Base-by-base conservation (phyloP, 257 asterid species). In the Solanum chaucha region DNA sequence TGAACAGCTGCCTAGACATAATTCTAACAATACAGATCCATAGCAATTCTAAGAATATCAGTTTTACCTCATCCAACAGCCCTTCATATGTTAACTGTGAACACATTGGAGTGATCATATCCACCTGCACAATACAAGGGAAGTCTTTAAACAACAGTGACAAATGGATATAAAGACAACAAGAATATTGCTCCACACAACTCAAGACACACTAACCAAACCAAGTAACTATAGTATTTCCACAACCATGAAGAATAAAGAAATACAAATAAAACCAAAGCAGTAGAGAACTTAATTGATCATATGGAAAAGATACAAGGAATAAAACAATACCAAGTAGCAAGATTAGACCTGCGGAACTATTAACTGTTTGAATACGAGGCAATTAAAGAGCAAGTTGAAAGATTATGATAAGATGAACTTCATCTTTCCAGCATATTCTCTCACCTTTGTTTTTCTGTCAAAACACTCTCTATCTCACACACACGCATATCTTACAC, bases 31-130 rank as follows among this genome's bases (percentile, higher is more conserved):
- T 41, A 75, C 24, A 35, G 41, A 58, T 75, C 51, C 58, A 64
- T 44, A 87, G 84, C 65, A 44, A 40, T 67, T 68, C 40, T 71
- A 87, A 41, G 36, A 67, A 22, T 48, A 48, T 82, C 35, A 51
- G 20, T 84, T 86, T 89, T 94, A 96, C 99, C 99, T 97, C 99
- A 64, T 97, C 99, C 87, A 97, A 59, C 89, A 97, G 92, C 87
- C 99, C 99, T 91, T 96, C 99, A 32, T 97, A 97, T 32, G 98
- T 96, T 92, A 97, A 87, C 73, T 97, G 99, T 8, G 99, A 85
- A 89, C 98, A 95, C 99, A 97, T 93, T 61, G 99, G 99, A 87
- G 99, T 97, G 86, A 97, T 92, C 99, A 97, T 96, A 91, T 97
- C 99, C 86, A 96, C 99, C 99, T 96, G 93, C 94, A 90, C 40